Base-by-base conservation (phyloP, 306 rosid genomes). In the Sophora flavescens region DNA sequence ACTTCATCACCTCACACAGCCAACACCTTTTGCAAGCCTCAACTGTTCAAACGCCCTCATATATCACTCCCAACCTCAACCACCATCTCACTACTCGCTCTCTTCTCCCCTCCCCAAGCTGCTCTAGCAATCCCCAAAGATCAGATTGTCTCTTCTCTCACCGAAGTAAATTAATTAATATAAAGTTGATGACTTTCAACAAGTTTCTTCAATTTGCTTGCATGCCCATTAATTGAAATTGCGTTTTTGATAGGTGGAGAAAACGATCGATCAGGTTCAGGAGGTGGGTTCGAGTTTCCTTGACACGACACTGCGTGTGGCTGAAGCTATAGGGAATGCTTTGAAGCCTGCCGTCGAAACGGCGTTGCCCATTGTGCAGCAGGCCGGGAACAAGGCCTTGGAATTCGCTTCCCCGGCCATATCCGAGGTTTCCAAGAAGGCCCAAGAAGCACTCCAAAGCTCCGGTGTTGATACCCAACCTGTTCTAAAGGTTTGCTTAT, bases 71-170 rank as follows among this genome's bases (percentile, higher is more conserved):
- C 96, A 28, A 81, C 90, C 10, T 92, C 98, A 54, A 64, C 93
- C 41, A 45, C 97, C 74, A 73, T 95, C 72, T 85, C 97, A 33
- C 92, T 95, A 0, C 83, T 92, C 70, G 82, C 96, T 76, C 87
- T 95, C 56, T 81, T 92, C 82, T 41, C 97, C 3, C 85, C 87
- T 52, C 87, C 87, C 28, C 52, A 47, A 47, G 91, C 90, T 45
- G 98, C 97, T 69, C 87, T 79, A 84, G 93, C 98, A 56, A 78
- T 91, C 82, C 35, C 91, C 66, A 91, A 91, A 78, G 98, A 94
- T 56, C 96, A 90, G 67, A 89, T 94, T 26, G 84, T 89, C 74
- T 91, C 97, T 68, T 90, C 98, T 16, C 76, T 94, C 39, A 91
- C 89, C 41, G 84, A 90, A 61, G 98, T 90, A 83, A 77, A 2